Evolutionary conservation across 2,329 filamentous ascomycete species (phyloP).

Genomic region (Dactylellina drechsleri): DNA sequence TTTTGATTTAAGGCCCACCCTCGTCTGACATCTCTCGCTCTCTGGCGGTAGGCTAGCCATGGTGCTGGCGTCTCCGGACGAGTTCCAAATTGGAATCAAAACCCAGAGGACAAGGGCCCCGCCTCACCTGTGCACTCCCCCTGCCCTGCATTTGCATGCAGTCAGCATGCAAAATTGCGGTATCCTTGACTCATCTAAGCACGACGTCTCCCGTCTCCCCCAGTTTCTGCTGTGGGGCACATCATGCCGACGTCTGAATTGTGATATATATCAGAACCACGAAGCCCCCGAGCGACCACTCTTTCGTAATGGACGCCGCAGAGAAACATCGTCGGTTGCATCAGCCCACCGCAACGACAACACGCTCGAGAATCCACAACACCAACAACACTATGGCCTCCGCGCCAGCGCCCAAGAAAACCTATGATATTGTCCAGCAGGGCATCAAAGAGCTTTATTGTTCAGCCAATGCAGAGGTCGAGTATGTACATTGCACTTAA

Average conservation of each 20-base stretch:
- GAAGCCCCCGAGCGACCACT: too few species aligned
- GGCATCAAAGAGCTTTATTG: conserved; percentile 63
- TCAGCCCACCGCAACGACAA: not conserved
- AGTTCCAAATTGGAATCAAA: too few species aligned
- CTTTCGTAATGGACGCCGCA: too few species aligned
- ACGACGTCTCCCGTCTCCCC: not conserved
- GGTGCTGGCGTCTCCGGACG: too few species aligned
- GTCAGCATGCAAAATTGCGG: conserved; percentile 17
- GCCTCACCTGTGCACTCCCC: not conserved
- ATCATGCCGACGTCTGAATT: not conserved
- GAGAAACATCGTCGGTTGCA: not conserved
- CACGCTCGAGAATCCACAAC: not conserved
- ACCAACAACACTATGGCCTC: conserved; percentile 18
- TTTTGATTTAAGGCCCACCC: too few species aligned
- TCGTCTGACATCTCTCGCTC: too few species aligned
- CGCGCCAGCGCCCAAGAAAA: conserved; percentile 28
- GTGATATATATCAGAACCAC: too few species aligned
- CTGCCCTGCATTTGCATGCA: conserved; percentile 3
- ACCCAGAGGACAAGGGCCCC: too few species aligned
- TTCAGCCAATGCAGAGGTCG: conserved; percentile 61
- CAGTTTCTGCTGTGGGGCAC: not conserved
- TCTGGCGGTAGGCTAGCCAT: too few species aligned
- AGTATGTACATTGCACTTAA: conserved; percentile 57
- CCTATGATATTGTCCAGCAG: conserved; percentile 61
- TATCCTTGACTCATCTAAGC: conserved; percentile 5